phyloP scores from a whole-genome alignment of 2,329 filamentous ascomycete genomes.

The Fusarium buxicola region DNA sequence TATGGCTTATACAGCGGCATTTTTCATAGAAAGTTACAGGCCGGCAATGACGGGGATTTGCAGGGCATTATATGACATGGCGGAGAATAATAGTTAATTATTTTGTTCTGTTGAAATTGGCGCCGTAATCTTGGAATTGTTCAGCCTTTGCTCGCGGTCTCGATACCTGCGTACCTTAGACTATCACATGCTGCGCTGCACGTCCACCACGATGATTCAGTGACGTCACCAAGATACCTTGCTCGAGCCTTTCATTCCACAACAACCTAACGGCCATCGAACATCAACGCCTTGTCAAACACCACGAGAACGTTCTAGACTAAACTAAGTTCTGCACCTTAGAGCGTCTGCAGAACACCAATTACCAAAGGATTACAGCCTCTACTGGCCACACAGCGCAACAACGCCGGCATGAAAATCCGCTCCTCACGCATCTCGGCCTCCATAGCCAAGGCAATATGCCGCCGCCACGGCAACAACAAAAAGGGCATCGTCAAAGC shows the following conservation, averaged over 20 bases:
- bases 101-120: background rate
- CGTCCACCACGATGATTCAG: constrained; percentile 9
- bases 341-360: background rate
- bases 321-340: constrained; percentile 1
- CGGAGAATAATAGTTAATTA: background rate
- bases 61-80: constrained; percentile 6
- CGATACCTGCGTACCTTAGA: too few relatives aligned
- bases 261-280: background rate
- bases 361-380: background rate
- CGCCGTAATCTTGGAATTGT: background rate
- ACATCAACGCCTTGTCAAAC: constrained; percentile 17
- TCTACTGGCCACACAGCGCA: background rate
- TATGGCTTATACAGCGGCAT: constrained; percentile 1
- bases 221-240: constrained; percentile 31
- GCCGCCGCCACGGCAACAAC: constrained; percentile 53
- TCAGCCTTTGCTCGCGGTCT: background rate
- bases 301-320: background rate
- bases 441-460: constrained; percentile 65
- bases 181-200: background rate
- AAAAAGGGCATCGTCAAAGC: constrained; percentile 46
- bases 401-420: constrained; percentile 46
- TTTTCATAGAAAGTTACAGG: constrained; percentile 19
- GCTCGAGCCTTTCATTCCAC: constrained; percentile 3
- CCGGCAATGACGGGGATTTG: constrained; percentile 26
- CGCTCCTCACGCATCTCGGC: constrained; percentile 62